Evolutionary conservation across 23 red algal species (phyloP).

Genomic region (Chondrus crispus): DNA sequence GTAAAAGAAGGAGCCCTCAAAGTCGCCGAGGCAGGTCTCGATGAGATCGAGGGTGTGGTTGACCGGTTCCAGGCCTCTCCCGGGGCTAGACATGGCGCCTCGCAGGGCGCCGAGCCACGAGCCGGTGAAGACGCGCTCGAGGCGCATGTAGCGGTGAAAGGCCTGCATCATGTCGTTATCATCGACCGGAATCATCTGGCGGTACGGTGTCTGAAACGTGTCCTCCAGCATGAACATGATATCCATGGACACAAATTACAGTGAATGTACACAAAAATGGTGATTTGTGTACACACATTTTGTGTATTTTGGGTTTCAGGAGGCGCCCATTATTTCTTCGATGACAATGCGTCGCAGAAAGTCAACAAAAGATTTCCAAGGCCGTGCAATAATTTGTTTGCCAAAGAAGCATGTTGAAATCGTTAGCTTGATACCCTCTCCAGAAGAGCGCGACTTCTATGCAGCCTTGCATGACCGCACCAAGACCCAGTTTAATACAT

Average conservation of each 20-base stretch:
- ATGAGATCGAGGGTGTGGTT: conserved; percentile 67
- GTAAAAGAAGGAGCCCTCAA: conserved; percentile 53
- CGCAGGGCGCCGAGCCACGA: conserved; percentile 63
- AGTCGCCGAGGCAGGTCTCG: conserved; percentile 52
- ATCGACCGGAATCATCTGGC: conserved; percentile 34
- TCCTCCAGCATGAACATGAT: conserved; percentile 87
- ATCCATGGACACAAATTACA: conserved; percentile 85
- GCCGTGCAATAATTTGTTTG: conserved; percentile 42
- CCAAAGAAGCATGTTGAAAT: conserved; percentile 30
- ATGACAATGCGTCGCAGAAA: conserved; percentile 61
- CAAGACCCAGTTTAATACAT: conserved; percentile 57
- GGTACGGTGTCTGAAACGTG: conserved; percentile 50
- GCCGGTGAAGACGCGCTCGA: conserved; percentile 74
- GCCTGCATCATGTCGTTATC: conserved; percentile 70
- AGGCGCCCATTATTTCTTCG: conserved; percentile 66
- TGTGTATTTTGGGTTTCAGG: too few relatives aligned
- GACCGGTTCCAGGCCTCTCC: conserved; percentile 6
- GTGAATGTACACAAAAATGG: too few relatives aligned
- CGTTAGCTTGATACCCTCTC: conserved; percentile 21
- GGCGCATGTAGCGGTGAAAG: conserved; percentile 52
- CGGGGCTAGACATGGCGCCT: conserved; percentile 6
- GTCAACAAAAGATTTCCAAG: conserved; percentile 16
- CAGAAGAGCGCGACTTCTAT: conserved; percentile 70
- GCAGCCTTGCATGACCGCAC: conserved; percentile 26
- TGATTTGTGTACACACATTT: too few relatives aligned